Conservation (phyloP, 2,329 filamentous ascomycete species). For the Cephalotrichum gorgonifer region DNA sequence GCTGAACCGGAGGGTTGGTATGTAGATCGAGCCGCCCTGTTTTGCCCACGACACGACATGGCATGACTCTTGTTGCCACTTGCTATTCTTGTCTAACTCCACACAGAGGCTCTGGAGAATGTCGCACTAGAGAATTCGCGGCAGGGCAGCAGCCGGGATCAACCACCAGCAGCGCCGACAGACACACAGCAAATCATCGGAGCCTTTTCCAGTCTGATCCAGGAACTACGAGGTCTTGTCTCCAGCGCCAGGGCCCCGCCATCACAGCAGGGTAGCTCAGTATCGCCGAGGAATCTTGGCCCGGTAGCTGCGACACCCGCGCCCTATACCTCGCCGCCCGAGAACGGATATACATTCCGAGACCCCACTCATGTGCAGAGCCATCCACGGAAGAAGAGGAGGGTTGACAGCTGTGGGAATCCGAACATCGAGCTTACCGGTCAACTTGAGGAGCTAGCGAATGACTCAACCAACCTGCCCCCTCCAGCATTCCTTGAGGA, state of each 20-base stretch:
- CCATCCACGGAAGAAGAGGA: conserved; percentile 10
- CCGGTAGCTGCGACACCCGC: neutral
- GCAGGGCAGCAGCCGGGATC: neutral
- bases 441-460: conserved; percentile 12
- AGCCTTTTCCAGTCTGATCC: conserved; percentile 11
- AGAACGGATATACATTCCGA: neutral
- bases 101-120: neutral
- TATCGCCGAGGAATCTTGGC: neutral
- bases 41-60: too few species aligned
- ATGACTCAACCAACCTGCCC: conserved; percentile 15
- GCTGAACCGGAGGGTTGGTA: conserved; percentile 13
- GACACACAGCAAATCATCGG: conserved; percentile 10
- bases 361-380: conserved; percentile 6
- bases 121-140: neutral
- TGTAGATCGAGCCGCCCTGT: too few species aligned
- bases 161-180: neutral
- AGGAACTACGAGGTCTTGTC: conserved; percentile 10
- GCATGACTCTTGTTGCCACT: too few species aligned
- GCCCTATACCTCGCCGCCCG: neutral
- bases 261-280: neutral
- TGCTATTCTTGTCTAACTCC: too few species aligned
- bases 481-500: conserved; percentile 10
- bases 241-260: conserved; percentile 5
- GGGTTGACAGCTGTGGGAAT: conserved; percentile 14
- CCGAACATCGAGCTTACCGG: conserved; percentile 11